phyloP scores from a whole-genome alignment of 805 yeast genomes.

The Wickerhamiella australiensis region DNA sequence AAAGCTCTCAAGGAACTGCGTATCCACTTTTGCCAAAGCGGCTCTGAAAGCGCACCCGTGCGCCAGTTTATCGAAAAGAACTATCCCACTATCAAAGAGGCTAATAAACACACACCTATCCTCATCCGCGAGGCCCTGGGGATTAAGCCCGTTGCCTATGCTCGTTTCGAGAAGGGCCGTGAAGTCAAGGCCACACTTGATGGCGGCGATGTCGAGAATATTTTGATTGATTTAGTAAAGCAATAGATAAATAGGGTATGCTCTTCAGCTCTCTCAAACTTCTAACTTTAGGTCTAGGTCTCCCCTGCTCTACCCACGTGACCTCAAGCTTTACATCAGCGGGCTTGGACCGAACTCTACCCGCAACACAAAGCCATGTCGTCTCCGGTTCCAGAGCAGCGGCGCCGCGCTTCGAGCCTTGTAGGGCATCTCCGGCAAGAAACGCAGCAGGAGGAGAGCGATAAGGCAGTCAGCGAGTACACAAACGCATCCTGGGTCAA shows the following conservation, averaged over 20 bases:
- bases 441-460: slow-evolving; percentile 79
- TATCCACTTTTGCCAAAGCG: slow-evolving; percentile 70
- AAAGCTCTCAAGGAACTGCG: slow-evolving; percentile 61
- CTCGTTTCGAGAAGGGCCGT: slow-evolving; percentile 50
- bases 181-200: slow-evolving; percentile 38
- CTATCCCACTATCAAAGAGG: slow-evolving; percentile 52
- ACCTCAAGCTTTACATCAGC: neutral
- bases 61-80: slow-evolving; percentile 48
- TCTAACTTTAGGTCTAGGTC: no score
- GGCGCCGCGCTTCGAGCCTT: slow-evolving; percentile 78
- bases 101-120: slow-evolving; percentile 58
- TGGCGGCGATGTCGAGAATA: slow-evolving; percentile 31
- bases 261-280: neutral
- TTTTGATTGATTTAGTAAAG: slow-evolving; percentile 29
- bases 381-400: slow-evolving; percentile 9
- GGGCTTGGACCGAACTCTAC: no score
- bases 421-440: slow-evolving; percentile 91
- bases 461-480: slow-evolving; percentile 78
- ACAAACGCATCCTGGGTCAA: slow-evolving; percentile 95
- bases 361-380: neutral
- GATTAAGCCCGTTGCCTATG: slow-evolving; percentile 59
- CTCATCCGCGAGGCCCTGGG: slow-evolving; percentile 68
- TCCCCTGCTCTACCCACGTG: neutral
- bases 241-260: neutral
- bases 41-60: slow-evolving; percentile 54